phyloP scores from a whole-genome alignment of 768 basidiomycete species.

The Mycena crocata region DNA sequence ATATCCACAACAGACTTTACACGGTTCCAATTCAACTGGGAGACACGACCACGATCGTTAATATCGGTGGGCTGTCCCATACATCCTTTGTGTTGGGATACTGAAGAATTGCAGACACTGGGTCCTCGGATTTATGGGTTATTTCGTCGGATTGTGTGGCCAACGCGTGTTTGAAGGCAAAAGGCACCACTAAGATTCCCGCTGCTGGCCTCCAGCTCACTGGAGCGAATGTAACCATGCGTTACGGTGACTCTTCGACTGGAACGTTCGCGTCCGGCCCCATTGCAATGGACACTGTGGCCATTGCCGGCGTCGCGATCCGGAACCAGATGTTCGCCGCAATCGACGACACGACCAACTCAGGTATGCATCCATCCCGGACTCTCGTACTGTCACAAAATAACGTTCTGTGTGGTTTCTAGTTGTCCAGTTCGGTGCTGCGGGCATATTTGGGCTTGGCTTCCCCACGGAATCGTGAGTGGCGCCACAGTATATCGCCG shows the following conservation, averaged over 20 bases:
- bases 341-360: conserved; percentile 68
- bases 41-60: conserved; percentile 51
- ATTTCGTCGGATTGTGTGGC: conserved; percentile 61
- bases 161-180: conserved; percentile 50
- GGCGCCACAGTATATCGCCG: background rate
- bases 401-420: conserved; percentile 34
- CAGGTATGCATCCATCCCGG: conserved; percentile 6
- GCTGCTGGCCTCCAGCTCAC: conserved; percentile 50
- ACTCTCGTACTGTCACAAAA: background rate
- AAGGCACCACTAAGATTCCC: conserved; percentile 56
- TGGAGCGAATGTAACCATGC: conserved; percentile 51
- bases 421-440: conserved; percentile 63
- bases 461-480: conserved; percentile 74
- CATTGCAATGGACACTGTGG: conserved; percentile 64
- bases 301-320: conserved; percentile 65
- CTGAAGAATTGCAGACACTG: conserved; percentile 62
- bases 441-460: conserved; percentile 76
- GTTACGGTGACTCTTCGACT: conserved; percentile 77
- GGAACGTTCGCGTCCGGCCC: conserved; percentile 71
- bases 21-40: conserved; percentile 61
- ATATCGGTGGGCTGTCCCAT: conserved; percentile 54
- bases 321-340: conserved; percentile 65
- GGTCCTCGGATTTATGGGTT: conserved; percentile 80
- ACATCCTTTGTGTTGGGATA: background rate
- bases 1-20: conserved; percentile 43